Conservation (phyloP, 148 eudicot species). For the Persicaria maculosa region DNA sequence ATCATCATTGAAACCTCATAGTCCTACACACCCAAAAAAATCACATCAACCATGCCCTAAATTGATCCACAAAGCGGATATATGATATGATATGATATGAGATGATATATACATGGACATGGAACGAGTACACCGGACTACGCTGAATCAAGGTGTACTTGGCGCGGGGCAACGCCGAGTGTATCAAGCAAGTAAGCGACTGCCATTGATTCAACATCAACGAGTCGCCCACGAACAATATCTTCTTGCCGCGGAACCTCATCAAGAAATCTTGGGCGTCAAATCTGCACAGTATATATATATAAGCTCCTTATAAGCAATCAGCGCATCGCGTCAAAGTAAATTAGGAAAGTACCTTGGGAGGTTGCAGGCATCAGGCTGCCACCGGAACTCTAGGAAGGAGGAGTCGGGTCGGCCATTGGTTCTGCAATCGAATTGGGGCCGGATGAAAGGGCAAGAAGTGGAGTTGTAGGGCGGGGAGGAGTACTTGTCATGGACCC, state of each 20-base stretch:
- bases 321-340: conserved; percentile 4
- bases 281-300: conserved; percentile 4
- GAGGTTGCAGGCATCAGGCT: conserved; percentile 30
- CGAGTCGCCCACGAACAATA: conserved; percentile 59
- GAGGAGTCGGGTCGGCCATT: conserved; percentile 29
- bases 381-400: conserved; percentile 40
- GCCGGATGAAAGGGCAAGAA: conserved; percentile 26
- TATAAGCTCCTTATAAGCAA: background rate
- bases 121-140: background rate
- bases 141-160: conserved; percentile 11
- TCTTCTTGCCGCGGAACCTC: conserved; percentile 26
- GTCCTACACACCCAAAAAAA: conserved; percentile 16
- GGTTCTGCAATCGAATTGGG: conserved; percentile 30
- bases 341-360: conserved; percentile 27
- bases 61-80: too few relatives aligned
- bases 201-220: conserved; percentile 52
- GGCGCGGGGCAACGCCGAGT: conserved; percentile 25
- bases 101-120: background rate
- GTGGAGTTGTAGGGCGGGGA: background rate
- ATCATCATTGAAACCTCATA: conserved; percentile 19
- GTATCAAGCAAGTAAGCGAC: conserved; percentile 48
- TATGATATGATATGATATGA: background rate
- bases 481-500: conserved; percentile 49
- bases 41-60: background rate
- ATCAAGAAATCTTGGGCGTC: conserved; percentile 9